Conservation (phyloP, 1,284 basidiomycete species). For the Somion occarium region DNA sequence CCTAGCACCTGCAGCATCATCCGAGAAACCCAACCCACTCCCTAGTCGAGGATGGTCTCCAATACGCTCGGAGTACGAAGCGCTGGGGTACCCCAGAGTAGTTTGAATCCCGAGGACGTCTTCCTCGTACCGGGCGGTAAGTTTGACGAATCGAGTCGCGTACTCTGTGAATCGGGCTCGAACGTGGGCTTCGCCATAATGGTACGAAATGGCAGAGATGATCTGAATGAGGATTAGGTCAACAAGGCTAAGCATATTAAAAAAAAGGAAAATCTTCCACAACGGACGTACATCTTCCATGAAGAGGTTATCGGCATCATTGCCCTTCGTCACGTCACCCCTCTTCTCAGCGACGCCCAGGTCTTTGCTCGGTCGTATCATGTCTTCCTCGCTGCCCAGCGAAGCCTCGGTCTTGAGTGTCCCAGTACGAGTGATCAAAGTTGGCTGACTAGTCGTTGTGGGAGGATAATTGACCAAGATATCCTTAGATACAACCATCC, state of each 20-base stretch:
- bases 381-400: conserved; percentile 57
- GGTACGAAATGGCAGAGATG: conserved; percentile 62
- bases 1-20: conserved; percentile 51
- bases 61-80: conserved; percentile 37
- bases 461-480: conserved; percentile 59
- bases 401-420: conserved; percentile 60
- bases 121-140: conserved; percentile 79
- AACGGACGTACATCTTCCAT: conserved; percentile 76
- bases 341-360: conserved; percentile 31
- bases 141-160: conserved; percentile 65
- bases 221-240: too few relatives aligned
- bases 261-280: too few relatives aligned
- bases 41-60: conserved; percentile 46
- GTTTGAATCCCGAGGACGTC: conserved; percentile 56
- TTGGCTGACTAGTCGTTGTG: conserved; percentile 35
- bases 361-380: conserved; percentile 38
- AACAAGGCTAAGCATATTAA: too few relatives aligned
- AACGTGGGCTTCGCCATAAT: conserved; percentile 78
- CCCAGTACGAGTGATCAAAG: conserved; percentile 47
- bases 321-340: conserved; percentile 52
- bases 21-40: conserved; percentile 64
- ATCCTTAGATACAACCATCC: conserved; percentile 83
- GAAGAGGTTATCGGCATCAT: conserved; percentile 77
- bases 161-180: conserved; percentile 78
- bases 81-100: conserved; percentile 56